Evolutionary conservation across 2,329 filamentous ascomycete species (phyloP), one percentile per base, ranked within the genome.

Genomic region (Plenodomus biglobosus): DNA sequence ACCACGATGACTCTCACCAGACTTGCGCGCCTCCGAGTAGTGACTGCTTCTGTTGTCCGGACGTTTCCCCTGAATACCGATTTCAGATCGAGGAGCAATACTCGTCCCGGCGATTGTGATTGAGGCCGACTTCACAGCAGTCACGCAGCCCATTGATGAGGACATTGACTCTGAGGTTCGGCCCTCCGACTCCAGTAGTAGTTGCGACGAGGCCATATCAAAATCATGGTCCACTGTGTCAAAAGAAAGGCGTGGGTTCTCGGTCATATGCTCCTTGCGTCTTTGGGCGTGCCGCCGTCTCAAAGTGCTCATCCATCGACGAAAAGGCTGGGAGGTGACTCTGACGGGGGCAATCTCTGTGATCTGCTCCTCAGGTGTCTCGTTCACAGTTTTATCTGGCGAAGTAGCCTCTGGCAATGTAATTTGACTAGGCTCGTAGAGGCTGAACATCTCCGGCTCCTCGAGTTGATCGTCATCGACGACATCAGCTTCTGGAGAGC

Each of bases 71-170:
- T 38, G 84, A 82, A 53, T 79, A 79, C 37, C 85, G 82, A 36
- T 76, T 71, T 58, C 76, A 72, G 35, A 85, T 83, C 44, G 80
- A 24, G 83, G 81, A 39, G 83, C 76, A 50, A 87, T 77, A 70
- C 88, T 95, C 57, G 83, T 79, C 61, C 86, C 90, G 40, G 85
- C 81, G 50, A 92, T 76, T 50, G 90, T 95, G 51, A 90, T 79
- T 50, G 87, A 92, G 43, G 88, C 87, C 53, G 90, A 94, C 67
- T 87, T 90, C 58, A 95, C 81, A 15, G 84, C 86, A n/a, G 85
- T 84, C 34, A 96, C 83, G 64, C 92, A 91, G 1, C 82, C 87
- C 50, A 89, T 84, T 0, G 91, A 95, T 6, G 88, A 90, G 1
- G 81, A 80, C 11, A 88, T 88, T 2, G 86, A 87, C 7, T 58